These are phyloP conservation scores for Backusella liffmaniae DNA, from an alignment of 192 early-diverging fungal species.

Conservation along the genomic window DNA sequence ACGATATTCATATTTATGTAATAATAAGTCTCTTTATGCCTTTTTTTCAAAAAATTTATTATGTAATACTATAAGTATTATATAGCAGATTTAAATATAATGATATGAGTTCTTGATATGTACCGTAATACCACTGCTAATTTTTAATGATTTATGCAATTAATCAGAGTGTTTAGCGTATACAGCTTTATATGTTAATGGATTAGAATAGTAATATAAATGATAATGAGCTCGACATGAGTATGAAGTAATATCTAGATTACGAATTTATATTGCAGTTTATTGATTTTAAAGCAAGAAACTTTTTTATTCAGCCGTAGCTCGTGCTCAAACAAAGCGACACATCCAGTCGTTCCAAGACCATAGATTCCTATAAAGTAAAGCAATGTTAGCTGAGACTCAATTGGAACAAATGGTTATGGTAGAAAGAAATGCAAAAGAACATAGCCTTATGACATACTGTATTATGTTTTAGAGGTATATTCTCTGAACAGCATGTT, in stretches of 20 bases:
- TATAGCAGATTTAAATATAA: neutral
- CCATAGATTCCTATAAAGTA: neutral
- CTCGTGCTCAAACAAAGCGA: neutral
- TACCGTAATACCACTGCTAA: neutral
- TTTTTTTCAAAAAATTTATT: neutral
- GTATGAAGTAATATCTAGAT: neutral
- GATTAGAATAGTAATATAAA: neutral
- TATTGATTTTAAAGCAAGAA: neutral
- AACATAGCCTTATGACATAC: neutral
- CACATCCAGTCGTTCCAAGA: neutral
- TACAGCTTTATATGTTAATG: neutral
- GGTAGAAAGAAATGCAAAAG: neutral
- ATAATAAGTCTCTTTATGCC: neutral
- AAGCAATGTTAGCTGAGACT: neutral
- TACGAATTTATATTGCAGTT: neutral
- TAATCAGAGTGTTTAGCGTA: neutral
- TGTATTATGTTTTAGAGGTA: neutral
- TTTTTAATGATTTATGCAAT: neutral
- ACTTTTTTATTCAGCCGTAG: neutral
- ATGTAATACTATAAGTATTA: neutral
- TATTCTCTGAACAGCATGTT: neutral
- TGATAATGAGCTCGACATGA: neutral
- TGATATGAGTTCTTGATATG: neutral
- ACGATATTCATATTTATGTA: neutral
- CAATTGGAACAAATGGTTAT: neutral